Percentiles rank a stretch among this genome's conserved stretches.
Evolutionary conservation across 768 basidiomycete genomes (phyloP).

Genomic region (Rickenella mellea): DNA sequence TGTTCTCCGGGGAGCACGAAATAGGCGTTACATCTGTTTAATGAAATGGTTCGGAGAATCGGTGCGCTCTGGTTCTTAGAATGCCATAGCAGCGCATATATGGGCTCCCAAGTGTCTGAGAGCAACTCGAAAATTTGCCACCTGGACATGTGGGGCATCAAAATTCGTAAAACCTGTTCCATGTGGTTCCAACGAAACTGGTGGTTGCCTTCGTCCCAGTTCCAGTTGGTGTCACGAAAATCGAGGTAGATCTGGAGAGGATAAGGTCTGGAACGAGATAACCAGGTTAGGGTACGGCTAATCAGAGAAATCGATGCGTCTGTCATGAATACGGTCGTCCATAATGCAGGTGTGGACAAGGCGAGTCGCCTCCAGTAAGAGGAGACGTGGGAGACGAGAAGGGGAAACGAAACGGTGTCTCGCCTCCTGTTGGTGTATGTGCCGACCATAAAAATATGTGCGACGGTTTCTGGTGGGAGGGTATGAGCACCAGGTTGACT

Average conservation of each 20-base stretch:
- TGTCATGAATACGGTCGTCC: conserved; percentile 38
- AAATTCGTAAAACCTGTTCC: conserved; percentile 33
- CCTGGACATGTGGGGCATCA: conserved; percentile 34
- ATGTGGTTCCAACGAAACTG: no score
- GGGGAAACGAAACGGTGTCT: conserved; percentile 18
- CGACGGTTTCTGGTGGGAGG: conserved; percentile 27
- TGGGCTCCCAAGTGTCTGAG: conserved; percentile 52
- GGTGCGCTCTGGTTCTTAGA: no score
- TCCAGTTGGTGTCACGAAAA: conserved; percentile 49
- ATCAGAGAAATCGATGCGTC: conserved; percentile 10
- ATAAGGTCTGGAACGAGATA: conserved; percentile 33
- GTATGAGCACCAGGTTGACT: no score
- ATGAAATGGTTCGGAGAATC: conserved; percentile 29
- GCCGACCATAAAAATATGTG: conserved; percentile 24
- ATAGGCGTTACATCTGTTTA: conserved; percentile 54
- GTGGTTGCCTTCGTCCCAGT: no score
- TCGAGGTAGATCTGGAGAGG: conserved; percentile 47
- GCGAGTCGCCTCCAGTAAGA: conserved; percentile 40
- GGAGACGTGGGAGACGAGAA: conserved; percentile 38
- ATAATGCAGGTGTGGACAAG: conserved; percentile 34
- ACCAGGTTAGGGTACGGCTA: conserved; percentile 24
- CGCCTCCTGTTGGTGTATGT: conserved; percentile 14
- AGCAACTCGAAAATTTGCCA: conserved; percentile 41
- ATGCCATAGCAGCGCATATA: conserved; percentile 30
- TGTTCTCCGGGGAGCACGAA: conserved; percentile 33